phyloP scores from a whole-genome alignment of 495 filamentous ascomycete genomes.

The Jackrogersella minutella region DNA sequence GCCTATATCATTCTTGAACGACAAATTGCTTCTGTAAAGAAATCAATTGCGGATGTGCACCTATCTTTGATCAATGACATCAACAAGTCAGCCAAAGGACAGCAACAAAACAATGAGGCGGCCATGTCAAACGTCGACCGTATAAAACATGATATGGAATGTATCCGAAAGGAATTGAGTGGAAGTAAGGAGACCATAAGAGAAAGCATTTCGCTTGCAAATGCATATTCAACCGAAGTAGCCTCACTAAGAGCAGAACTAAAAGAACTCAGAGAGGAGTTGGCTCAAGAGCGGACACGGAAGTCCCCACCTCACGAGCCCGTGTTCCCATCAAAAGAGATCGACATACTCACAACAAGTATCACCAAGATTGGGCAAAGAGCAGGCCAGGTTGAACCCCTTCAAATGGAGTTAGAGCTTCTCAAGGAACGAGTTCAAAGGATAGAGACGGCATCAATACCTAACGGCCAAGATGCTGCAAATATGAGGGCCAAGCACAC shows the following conservation, averaged over 20 bases:
- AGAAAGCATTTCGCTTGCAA: constrained; percentile 8
- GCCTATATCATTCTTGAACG: constrained; percentile 26
- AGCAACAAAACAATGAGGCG: constrained; percentile 12
- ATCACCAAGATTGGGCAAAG: constrained; percentile 49
- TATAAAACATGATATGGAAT: background rate
- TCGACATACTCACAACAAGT: constrained; percentile 50
- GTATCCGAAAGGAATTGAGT: constrained; percentile 5
- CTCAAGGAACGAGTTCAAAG: constrained; percentile 47
- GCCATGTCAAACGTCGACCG: background rate
- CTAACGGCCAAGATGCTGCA: background rate
- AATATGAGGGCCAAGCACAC: background rate
- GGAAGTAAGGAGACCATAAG: constrained; percentile 1
- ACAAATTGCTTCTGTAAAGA: constrained; percentile 8
- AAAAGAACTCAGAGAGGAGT: constrained; percentile 40
- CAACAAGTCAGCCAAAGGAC: constrained; percentile 4
- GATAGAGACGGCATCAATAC: constrained; percentile 27
- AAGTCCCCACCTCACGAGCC: constrained; percentile 10
- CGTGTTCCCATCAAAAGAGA: constrained; percentile 42
- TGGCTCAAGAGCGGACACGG: constrained; percentile 36
- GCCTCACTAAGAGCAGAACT: constrained; percentile 28
- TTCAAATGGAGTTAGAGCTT: constrained; percentile 53
- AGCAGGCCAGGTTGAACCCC: constrained; percentile 50
- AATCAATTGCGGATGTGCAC: constrained; percentile 4
- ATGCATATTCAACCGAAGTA: constrained; percentile 23
- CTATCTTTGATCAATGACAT: constrained; percentile 4